phyloP scores from a whole-genome alignment of 1,284 basidiomycete genomes.

The Mrakiaceae sp. region DNA sequence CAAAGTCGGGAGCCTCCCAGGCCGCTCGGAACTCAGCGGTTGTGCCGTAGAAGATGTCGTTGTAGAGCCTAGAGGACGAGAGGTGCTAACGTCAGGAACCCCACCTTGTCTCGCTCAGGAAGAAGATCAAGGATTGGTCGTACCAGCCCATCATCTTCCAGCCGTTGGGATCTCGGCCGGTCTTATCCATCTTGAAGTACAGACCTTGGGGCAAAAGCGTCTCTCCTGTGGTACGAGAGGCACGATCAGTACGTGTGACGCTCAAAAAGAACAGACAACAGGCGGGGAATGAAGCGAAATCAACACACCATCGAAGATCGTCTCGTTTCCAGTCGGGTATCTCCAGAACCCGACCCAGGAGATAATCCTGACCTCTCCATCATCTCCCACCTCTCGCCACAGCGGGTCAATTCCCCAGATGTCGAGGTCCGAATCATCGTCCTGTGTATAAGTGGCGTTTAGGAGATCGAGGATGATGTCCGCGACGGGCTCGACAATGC shows the following conservation, averaged over 20 bases:
- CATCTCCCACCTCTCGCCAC: slow-evolving; percentile 23
- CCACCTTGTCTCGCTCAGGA: too few species aligned
- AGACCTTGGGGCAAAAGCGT: slow-evolving; percentile 29
- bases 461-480: slow-evolving; percentile 27
- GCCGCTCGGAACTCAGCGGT: slow-evolving; percentile 29
- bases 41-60: slow-evolving; percentile 24
- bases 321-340: neutral
- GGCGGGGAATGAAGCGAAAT: neutral
- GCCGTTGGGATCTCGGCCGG: slow-evolving; percentile 24
- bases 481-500: slow-evolving; percentile 19
- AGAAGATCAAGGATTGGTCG: neutral
- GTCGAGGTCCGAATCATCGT: slow-evolving; percentile 12
- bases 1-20: slow-evolving; percentile 21
- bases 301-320: neutral
- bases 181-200: slow-evolving; percentile 23
- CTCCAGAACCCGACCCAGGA: slow-evolving; percentile 22
- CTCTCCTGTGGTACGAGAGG: slow-evolving; percentile 1
- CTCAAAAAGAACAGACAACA: too few species aligned
- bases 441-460: slow-evolving; percentile 12
- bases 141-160: slow-evolving; percentile 24
- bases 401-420: slow-evolving; percentile 28
- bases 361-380: slow-evolving; percentile 14
- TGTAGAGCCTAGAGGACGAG: slow-evolving; percentile 8
- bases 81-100: neutral
- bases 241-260: too few species aligned